A percentile compares a stretch with the other conserved stretches of the same genome.
Evolutionary conservation across 2,329 filamentous ascomycete species (phyloP).

Genomic region (Allantophomopsis cytisporea): DNA sequence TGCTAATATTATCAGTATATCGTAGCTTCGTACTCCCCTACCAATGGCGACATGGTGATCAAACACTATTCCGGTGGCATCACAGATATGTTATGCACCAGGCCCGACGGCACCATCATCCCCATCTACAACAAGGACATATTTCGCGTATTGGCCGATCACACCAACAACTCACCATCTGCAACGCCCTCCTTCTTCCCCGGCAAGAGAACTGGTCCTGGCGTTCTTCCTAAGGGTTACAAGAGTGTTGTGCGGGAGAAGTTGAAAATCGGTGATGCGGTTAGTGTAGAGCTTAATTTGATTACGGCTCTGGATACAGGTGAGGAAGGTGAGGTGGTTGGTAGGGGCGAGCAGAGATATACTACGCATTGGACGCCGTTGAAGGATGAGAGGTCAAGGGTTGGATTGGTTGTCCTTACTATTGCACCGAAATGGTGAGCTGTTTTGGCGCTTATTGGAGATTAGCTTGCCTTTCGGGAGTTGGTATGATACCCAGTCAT

Average conservation of each 20-base stretch:
- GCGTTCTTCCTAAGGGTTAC: conserved; percentile 25
- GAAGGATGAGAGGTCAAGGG: conserved; percentile 22
- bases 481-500: too few species aligned
- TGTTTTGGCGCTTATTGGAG: too few species aligned
- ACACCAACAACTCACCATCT: conserved; percentile 24
- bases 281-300: conserved; percentile 14
- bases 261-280: conserved; percentile 10
- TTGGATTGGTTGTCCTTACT: conserved; percentile 20
- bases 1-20: conserved; percentile 18
- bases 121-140: conserved; percentile 32
- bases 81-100: conserved; percentile 29
- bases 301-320: conserved; percentile 11
- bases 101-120: conserved; percentile 17
- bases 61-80: conserved; percentile 31
- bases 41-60: conserved; percentile 21
- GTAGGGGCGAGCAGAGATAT: conserved; percentile 13
- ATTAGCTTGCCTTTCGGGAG: too few species aligned
- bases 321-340: conserved; percentile 5
- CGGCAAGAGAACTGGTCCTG: too few species aligned
- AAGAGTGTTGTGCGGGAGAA: conserved; percentile 26
- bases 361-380: conserved; percentile 26
- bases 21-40: conserved; percentile 20
- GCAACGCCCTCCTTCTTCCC: background rate
- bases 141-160: conserved; percentile 38
- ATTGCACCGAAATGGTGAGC: conserved; percentile 11